phyloP scores from a whole-genome alignment of 139 green algal genomes.

The Pleodorina starrii region DNA sequence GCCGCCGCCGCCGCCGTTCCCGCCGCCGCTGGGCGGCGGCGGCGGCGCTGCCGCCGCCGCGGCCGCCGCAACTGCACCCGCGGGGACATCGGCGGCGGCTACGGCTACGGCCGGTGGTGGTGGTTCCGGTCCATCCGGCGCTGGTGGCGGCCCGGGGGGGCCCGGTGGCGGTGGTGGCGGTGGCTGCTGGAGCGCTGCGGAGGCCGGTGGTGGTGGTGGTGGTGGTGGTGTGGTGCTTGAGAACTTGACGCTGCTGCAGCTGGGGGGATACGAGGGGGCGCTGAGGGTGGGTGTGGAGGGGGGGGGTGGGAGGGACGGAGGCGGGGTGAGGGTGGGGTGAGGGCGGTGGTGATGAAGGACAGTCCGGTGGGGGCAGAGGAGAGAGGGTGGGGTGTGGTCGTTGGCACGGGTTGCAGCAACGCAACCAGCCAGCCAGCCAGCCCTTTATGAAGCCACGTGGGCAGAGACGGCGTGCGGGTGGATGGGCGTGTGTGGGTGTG shows the following conservation, averaged over 20 bases:
- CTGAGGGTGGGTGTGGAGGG: conserved; percentile 54
- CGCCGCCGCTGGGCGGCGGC: background rate
- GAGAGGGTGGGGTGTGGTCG: too few species aligned
- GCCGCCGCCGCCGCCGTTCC: background rate
- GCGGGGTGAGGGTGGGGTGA: too few species aligned
- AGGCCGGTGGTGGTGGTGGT: background rate
- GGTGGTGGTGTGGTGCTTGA: conserved; percentile 40
- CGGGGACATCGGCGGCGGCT: background rate
- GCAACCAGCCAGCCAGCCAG: too few species aligned
- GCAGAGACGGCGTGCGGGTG: too few species aligned
- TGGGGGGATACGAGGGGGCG: conserved; percentile 57
- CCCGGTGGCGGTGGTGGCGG: background rate
- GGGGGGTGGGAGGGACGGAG: too few species aligned
- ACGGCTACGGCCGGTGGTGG: background rate
- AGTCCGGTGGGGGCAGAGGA: too few species aligned
- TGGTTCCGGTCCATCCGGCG: too few species aligned
- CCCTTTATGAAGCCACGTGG: too few species aligned
- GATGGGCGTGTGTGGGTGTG: too few species aligned
- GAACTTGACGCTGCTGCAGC: conserved; percentile 59
- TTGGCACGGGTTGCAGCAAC: too few species aligned
- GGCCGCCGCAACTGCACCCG: background rate
- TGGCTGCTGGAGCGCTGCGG: background rate
- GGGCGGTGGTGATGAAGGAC: too few species aligned
- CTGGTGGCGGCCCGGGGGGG: too few species aligned
- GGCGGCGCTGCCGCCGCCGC: background rate